Conservation (phyloP, 1,284 basidiomycete genomes). For the Bondarzewia mesenterica region DNA sequence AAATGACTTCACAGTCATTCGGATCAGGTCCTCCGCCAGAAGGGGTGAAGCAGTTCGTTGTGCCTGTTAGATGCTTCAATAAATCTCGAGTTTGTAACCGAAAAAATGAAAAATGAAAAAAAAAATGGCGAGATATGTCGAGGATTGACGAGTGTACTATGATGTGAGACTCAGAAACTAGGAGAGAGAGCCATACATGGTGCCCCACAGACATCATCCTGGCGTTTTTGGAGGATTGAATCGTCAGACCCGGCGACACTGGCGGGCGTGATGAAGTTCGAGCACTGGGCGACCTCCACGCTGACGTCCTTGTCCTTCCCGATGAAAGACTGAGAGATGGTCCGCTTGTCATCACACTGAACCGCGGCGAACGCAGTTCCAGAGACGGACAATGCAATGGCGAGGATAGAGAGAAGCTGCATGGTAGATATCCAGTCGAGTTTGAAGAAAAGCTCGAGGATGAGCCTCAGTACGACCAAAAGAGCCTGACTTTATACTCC, state of each 20-base stretch:
- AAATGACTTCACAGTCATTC: constrained; percentile 38
- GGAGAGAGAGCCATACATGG: constrained; percentile 24
- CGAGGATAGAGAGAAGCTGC: constrained; percentile 8
- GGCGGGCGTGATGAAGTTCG: constrained; percentile 10
- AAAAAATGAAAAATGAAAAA: too few species aligned
- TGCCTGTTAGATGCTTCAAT: constrained; percentile 23
- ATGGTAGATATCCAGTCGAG: too few species aligned
- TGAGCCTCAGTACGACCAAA: too few species aligned
- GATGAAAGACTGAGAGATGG: constrained; percentile 22
- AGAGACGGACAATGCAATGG: constrained; percentile 7
- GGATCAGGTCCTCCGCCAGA: constrained; percentile 37
- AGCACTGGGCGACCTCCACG: constrained; percentile 24
- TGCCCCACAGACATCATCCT: constrained; percentile 33
- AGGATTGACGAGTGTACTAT: too few species aligned
- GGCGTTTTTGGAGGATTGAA: constrained; percentile 12
- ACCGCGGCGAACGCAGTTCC: constrained; percentile 9
- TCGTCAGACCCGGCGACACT: background rate
- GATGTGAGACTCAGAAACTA: background rate
- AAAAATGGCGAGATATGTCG: too few species aligned
- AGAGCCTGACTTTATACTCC: too few species aligned
- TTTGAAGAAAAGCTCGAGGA: too few species aligned
- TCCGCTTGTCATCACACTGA: constrained; percentile 13
- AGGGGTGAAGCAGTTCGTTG: constrained; percentile 34
- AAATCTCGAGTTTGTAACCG: too few species aligned
- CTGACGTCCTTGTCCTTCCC: constrained; percentile 29